phyloP scores from a whole-genome alignment of 2,329 filamentous ascomycete genomes.

The Blastomyces silverae region DNA sequence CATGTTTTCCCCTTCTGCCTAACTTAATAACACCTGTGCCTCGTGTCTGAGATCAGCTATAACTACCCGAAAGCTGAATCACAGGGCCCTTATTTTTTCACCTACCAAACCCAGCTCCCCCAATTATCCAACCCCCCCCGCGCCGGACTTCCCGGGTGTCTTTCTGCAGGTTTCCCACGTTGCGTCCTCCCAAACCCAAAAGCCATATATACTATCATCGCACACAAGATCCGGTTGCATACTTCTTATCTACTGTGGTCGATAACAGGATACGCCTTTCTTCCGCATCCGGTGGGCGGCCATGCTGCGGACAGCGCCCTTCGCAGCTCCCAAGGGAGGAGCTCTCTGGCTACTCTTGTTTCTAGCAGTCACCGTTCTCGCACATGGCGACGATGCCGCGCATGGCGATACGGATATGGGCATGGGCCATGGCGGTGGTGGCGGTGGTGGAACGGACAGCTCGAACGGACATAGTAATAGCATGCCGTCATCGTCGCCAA shows the following conservation, averaged over 20 bases:
- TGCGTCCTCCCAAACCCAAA: too few species aligned
- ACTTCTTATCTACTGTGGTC: background rate
- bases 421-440: slow-evolving; percentile 28
- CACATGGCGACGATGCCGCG: slow-evolving; percentile 32
- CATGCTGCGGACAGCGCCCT: slow-evolving; percentile 13
- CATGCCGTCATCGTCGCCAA: background rate
- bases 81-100: too few species aligned
- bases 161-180: too few species aligned
- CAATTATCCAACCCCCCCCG: too few species aligned
- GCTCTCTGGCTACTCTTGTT: slow-evolving; percentile 24
- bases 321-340: slow-evolving; percentile 12
- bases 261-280: background rate
- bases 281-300: background rate
- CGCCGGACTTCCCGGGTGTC: too few species aligned
- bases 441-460: slow-evolving; percentile 14
- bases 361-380: slow-evolving; percentile 29
- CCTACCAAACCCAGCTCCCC: too few species aligned
- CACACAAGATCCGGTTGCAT: background rate
- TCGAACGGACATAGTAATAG: background rate
- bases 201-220: background rate
- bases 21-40: too few species aligned
- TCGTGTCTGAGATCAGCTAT: too few species aligned
- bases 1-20: too few species aligned
- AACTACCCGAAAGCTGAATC: too few species aligned
- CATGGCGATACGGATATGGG: slow-evolving; percentile 28